phyloP scores from a whole-genome alignment of 306 rosid species.

The Ceratonia siliqua region DNA sequence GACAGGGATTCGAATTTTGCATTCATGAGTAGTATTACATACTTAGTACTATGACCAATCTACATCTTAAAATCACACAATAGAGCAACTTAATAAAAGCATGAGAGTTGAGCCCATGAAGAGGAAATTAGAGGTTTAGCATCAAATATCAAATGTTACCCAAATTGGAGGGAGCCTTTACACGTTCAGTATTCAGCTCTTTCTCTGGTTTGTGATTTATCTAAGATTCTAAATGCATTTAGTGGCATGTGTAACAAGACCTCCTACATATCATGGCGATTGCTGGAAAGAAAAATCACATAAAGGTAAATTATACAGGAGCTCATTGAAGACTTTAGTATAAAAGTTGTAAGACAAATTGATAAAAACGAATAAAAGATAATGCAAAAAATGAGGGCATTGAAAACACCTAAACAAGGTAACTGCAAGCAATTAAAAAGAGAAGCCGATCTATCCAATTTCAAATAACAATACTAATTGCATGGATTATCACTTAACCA shows the following conservation, averaged over 20 bases:
- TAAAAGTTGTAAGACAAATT: neutral
- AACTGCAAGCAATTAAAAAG: neutral
- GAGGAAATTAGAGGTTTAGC: neutral
- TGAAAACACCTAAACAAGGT: neutral
- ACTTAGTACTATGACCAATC: constrained; percentile 14
- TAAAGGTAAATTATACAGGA: neutral
- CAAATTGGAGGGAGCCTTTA: constrained; percentile 1
- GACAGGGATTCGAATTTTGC: constrained; percentile 5
- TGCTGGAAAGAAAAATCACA: neutral
- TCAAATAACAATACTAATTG: neutral
- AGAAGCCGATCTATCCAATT: neutral
- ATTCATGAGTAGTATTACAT: neutral
- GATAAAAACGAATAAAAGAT: neutral
- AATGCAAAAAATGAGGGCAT: neutral
- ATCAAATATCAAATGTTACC: constrained; percentile 25
- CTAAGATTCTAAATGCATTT: neutral
- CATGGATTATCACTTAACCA: neutral
- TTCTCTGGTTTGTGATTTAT: neutral
- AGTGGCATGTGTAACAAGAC: neutral
- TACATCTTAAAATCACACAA: constrained; percentile 11
- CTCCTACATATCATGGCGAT: neutral
- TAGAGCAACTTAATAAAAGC: constrained; percentile 16
- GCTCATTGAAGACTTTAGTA: neutral
- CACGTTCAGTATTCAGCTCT: neutral
- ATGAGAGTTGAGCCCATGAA: neutral